Percentiles rank a stretch among this genome's conserved stretches.
Evolutionary conservation across 139 green algal genomes (phyloP).

Genomic region (Chlorella sp.): DNA sequence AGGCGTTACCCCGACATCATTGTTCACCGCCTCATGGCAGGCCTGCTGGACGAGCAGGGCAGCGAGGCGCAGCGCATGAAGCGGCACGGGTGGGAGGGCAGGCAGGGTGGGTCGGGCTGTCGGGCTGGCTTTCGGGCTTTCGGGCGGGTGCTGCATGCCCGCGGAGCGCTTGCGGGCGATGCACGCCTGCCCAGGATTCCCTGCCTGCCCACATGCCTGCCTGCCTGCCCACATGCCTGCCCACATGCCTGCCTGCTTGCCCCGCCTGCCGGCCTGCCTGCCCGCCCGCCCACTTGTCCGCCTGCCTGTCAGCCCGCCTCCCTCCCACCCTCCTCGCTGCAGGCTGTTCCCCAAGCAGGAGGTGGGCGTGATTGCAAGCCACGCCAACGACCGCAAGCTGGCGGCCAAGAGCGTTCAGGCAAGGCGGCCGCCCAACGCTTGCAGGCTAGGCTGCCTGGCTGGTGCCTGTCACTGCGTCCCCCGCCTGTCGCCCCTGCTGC

Average conservation of each 20-base stretch:
- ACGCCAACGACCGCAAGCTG: constrained; percentile 88
- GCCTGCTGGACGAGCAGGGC: constrained; percentile 61
- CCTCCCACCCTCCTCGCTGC: background rate
- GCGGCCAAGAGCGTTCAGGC: constrained; percentile 61
- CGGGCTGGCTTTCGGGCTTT: too few species aligned
- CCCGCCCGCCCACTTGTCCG: too few species aligned
- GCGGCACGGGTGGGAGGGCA: background rate
- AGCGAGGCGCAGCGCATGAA: background rate
- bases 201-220: background rate
- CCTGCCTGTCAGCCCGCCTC: background rate
- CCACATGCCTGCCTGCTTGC: background rate
- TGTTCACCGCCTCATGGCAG: constrained; percentile 87
- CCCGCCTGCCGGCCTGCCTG: constrained; percentile 30
- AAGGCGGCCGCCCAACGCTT: too few species aligned
- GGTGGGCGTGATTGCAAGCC: constrained; percentile 61
- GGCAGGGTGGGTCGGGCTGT: background rate
- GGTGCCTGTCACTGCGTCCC: too few species aligned
- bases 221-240: background rate
- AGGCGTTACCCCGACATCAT: constrained; percentile 91
- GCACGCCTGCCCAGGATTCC: constrained; percentile 7
- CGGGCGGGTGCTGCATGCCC: background rate
- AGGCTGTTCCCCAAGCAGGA: constrained; percentile 38
- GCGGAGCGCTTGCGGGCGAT: constrained; percentile 4
- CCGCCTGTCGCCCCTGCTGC: too few species aligned
- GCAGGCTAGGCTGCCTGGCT: background rate